Percentiles rank a stretch among this genome's conserved stretches.
Conservation (phyloP, 75 land plant genomes). For the Sequoia sempervirens region DNA sequence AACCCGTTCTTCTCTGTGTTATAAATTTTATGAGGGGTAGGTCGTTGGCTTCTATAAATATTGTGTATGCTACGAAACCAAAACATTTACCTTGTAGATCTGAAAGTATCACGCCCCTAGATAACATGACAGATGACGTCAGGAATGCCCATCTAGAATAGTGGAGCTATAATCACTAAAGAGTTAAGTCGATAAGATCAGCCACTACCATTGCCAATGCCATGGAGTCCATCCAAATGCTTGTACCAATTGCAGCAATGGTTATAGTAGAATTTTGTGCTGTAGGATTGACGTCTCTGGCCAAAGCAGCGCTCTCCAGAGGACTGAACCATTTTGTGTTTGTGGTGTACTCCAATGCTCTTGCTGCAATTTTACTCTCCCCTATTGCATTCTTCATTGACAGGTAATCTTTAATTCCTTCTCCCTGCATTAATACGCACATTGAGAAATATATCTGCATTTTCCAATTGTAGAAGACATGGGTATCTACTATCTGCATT, state of each 20-base stretch:
- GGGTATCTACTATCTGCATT: too few species aligned
- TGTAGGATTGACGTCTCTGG: conserved; percentile 17
- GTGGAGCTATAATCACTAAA: too few species aligned
- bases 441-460: too few species aligned
- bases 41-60: too few species aligned
- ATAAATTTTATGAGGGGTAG: too few species aligned
- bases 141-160: too few species aligned
- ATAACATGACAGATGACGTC: too few species aligned
- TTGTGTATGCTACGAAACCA: too few species aligned
- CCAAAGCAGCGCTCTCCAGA: conserved; percentile 35
- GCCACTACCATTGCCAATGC: background rate
- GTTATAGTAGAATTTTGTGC: conserved; percentile 12
- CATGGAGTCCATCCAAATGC: background rate
- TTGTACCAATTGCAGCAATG: conserved; percentile 21
- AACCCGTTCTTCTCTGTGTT: too few species aligned
- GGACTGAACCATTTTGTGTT: conserved; percentile 42
- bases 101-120: too few species aligned
- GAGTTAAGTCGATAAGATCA: background rate
- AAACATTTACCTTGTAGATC: too few species aligned
- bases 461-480: too few species aligned
- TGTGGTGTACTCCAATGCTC: conserved; percentile 32
- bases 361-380: conserved; percentile 34
- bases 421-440: background rate
- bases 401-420: conserved; percentile 14
- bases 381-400: conserved; percentile 39